Evolutionary conservation across 1,284 basidiomycete species (phyloP), one percentile per base, ranked within the genome.

Genomic region (Boletellus deceptivus): DNA sequence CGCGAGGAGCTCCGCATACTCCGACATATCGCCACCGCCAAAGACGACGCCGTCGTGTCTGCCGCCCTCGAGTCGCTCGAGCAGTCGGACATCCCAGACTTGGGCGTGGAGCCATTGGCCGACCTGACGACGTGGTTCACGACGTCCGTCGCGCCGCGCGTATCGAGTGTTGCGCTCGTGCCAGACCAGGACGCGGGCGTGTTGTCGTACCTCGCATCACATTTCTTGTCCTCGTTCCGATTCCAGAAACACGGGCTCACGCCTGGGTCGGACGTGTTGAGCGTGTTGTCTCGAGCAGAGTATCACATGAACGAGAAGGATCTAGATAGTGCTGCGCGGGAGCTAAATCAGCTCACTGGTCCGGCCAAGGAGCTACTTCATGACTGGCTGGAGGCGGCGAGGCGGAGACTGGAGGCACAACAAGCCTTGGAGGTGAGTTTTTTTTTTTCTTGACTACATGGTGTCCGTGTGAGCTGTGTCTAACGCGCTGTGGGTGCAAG

Each of bases 341-440:
- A 98, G 73, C 75, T 98, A 40, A 99, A 99, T 71, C 87, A 91
- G 70, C 74, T 99, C 54, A 81, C 77, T 41, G 93, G 95, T 0
- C 90, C 93, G 63, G 89, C 95, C 3, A 92, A 88, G 68, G 73
- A 83, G 49, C 70, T 99, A 49, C 75, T 96, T 49, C 74, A 78
- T 38, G 97, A 99, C 72, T 99, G 97, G 96, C 74, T 99, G 51
- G 83, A 86, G 56, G 94, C 93, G 60, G 93, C 93, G 17, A 78
- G 97, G 60, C 81, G 82, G 67, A 80, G 93, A 65, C 72, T 99
- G 59, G 93, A 98, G 72, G 93, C 97, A 40, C 80, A 93, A 68
- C 96, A 98, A 72, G 93, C 94, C 38, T 72, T 99, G 59, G 89
- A 96, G 75, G 90, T 91, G 56, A 59, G 79, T 22, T 1, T 10